Evolutionary conservation across 176 grass and related monocot genomes (phyloP), one percentile per base, ranked within the genome.

Genomic region (Lolium rigidum): DNA sequence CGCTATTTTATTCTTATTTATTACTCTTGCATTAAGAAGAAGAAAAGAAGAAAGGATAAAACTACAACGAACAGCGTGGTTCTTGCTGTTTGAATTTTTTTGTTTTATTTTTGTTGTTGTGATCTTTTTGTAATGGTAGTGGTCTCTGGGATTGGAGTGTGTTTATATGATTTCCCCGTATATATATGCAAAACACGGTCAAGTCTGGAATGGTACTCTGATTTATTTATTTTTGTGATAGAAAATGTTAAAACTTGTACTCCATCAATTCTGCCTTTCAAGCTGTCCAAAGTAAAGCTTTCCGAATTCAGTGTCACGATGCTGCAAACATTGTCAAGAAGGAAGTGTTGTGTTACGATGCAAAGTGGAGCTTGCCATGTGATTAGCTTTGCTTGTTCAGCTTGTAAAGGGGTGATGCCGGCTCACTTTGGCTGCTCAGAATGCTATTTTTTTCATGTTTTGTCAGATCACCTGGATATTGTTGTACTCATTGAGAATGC

Each of bases 101-200:
- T 87, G 41, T 80, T 51, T 35, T 35, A 35, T 2, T 35, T 35
- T 3, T 35, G 2, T 35, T 87, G 41, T 80, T 51, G 77, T 56
- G 28, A 91, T 85, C 85, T 85, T 85, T 91, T 88, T 87, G 85
- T 91, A 81, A 77, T 81, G 81, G 48, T 81, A 91, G 82, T 84
- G 81, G 51, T 80, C 70, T 18, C 58, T 69, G 89, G 37, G 71
- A 59, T 76, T 84, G 76, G 75, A 84, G 54, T 26, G 75, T 76
- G 72, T 76, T 69, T 85, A 84, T 84, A 35, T 35, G 31, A 35
- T 35, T 35, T 35, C 31, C 31, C 31, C 31, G 31, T 35, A 71
- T 86, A 80, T 55, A 70, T 80, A 57, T 78, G 50, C 20, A 67
- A 64, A 49, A 39, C 43, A 82, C 60, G 44, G 35, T 87, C 41